Evolutionary conservation across 2,329 filamentous ascomycete genomes (phyloP).

Genomic region (Diaporthe australafricana): DNA sequence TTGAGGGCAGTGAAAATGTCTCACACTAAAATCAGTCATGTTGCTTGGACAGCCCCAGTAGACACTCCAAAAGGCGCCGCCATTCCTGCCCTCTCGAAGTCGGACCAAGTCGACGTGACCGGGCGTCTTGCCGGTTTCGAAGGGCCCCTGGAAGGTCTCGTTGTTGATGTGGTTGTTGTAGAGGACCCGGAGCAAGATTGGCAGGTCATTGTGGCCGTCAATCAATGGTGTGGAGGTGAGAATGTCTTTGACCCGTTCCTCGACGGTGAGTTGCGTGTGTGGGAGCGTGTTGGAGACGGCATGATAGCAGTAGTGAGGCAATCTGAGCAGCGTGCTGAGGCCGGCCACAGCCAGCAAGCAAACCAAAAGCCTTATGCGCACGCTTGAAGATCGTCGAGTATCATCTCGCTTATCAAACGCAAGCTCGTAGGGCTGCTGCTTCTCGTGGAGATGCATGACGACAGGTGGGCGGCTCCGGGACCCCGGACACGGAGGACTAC

Average conservation of each 20-base stretch:
- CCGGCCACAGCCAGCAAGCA: slow-evolving; percentile 12
- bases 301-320: slow-evolving; percentile 30
- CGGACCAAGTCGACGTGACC: slow-evolving; percentile 85
- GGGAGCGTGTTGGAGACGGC: slow-evolving; percentile 16
- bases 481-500: slow-evolving; percentile 14
- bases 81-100: slow-evolving; percentile 76
- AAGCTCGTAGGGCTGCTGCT: slow-evolving; percentile 32
- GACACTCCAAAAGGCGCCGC: slow-evolving; percentile 94
- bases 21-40: slow-evolving; percentile 74
- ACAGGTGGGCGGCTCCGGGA: slow-evolving; percentile 7
- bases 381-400: not conserved
- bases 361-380: not conserved
- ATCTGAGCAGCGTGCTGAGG: slow-evolving; percentile 10
- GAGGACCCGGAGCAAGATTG: slow-evolving; percentile 74
- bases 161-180: slow-evolving; percentile 85
- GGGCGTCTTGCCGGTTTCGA: slow-evolving; percentile 75
- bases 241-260: slow-evolving; percentile 59
- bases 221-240: slow-evolving; percentile 61
- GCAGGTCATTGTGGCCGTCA: slow-evolving; percentile 91
- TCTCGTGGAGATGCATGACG: slow-evolving; percentile 33
- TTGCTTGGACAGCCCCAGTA: slow-evolving; percentile 82
- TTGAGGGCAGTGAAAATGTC: not conserved
- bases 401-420: slow-evolving; percentile 31
- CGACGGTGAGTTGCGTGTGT: slow-evolving; percentile 45
- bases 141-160: slow-evolving; percentile 78